Evolutionary conservation across 495 filamentous ascomycete species (phyloP).

Genomic region (Tuber microsphaerosporum): DNA sequence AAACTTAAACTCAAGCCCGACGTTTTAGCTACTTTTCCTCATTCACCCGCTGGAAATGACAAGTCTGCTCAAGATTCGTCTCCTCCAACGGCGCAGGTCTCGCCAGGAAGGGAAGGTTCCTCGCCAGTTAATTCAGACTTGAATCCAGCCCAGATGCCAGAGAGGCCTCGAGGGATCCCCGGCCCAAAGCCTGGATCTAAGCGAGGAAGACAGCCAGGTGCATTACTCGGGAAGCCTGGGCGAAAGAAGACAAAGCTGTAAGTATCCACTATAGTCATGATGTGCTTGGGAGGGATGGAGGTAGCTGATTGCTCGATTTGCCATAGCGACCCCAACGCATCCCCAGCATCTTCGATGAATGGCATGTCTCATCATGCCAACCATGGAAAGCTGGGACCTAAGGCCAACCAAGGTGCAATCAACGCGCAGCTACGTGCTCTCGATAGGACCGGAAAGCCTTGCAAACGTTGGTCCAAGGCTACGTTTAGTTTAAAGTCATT

Average conservation of each 20-base stretch:
- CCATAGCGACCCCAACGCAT: conserved; percentile 34
- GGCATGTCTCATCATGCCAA: conserved; percentile 36
- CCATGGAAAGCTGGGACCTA: conserved; percentile 79
- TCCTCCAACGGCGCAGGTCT: conserved; percentile 47
- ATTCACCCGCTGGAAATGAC: conserved; percentile 42
- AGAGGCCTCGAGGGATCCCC: conserved; percentile 51
- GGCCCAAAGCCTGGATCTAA: conserved; percentile 59
- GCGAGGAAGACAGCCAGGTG: conserved; percentile 50
- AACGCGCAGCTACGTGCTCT: conserved; percentile 91
- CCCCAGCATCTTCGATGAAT: conserved; percentile 19
- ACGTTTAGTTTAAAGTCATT: conserved; percentile 82
- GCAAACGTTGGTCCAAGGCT: conserved; percentile 81
- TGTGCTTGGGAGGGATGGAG: conserved; percentile 33
- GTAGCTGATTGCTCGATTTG: conserved; percentile 29
- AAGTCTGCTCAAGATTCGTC: conserved; percentile 46
- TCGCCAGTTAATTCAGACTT: conserved; percentile 43
- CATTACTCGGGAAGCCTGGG: conserved; percentile 66
- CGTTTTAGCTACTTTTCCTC: conserved; percentile 47
- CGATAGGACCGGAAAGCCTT: conserved; percentile 81
- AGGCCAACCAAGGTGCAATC: conserved; percentile 96
- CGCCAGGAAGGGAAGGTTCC: conserved; percentile 49
- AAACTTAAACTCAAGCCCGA: conserved; percentile 51
- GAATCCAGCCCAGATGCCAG: conserved; percentile 45
- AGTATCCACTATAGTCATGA: conserved; percentile 44
- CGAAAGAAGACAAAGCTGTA: conserved; percentile 92